phyloP scores from a whole-genome alignment of 805 yeast species.

The Pichia scutulata region DNA sequence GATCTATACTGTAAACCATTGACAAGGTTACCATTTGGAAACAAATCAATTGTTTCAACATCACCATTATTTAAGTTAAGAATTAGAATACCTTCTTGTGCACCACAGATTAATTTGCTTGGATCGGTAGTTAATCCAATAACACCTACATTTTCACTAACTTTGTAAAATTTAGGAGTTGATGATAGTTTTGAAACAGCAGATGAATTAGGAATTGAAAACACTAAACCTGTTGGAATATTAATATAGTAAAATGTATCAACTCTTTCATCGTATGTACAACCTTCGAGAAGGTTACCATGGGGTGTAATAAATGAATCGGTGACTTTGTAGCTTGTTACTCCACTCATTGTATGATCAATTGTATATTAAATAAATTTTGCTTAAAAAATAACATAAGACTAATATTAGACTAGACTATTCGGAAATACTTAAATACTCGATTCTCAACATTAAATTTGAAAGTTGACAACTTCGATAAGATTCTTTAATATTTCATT shows the following conservation, averaged over 20 bases:
- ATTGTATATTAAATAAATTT: conserved; percentile 22
- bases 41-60: conserved; percentile 33
- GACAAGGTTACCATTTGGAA: conserved; percentile 30
- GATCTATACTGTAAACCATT: conserved; percentile 41
- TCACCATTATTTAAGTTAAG: conserved; percentile 36
- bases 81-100: conserved; percentile 55
- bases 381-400: not conserved
- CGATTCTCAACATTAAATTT: not conserved
- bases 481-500: no score
- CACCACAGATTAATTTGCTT: conserved; percentile 51
- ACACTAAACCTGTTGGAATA: conserved; percentile 33
- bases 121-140: conserved; percentile 57
- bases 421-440: not conserved
- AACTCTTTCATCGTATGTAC: conserved; percentile 52
- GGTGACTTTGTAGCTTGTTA: not conserved
- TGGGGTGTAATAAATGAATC: conserved; percentile 22
- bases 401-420: not conserved
- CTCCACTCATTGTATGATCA: not conserved
- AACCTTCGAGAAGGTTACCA: conserved; percentile 56
- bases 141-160: conserved; percentile 53
- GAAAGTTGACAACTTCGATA: not conserved
- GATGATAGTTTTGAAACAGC: conserved; percentile 13
- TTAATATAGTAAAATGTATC: conserved; percentile 46
- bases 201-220: conserved; percentile 10
- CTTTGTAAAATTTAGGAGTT: conserved; percentile 28